Conservation (phyloP, 352 stramenopile genomes). For the Globisporangium acanthophoron region DNA sequence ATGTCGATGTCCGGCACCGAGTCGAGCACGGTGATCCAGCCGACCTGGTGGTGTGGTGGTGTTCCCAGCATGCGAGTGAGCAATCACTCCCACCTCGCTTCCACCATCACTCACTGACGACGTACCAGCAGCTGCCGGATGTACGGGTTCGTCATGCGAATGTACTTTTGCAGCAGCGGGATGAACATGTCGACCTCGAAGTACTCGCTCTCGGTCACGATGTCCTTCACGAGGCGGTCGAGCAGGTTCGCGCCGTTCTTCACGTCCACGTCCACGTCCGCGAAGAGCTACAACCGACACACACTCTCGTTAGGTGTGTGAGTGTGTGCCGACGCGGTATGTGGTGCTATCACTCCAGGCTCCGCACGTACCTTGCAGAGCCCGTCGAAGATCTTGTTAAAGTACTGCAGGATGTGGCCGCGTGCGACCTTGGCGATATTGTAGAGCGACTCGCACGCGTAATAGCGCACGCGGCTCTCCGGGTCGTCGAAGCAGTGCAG, state of each 20-base stretch:
- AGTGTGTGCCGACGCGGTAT: too few relatives aligned
- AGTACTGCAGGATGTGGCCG: constrained; percentile 94
- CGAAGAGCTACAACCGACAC: constrained; percentile 90
- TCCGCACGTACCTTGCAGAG: constrained; percentile 49
- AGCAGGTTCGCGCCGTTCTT: constrained; percentile 95
- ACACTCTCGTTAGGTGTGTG: not conserved
- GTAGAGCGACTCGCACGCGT: constrained; percentile 99
- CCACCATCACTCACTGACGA: not conserved
- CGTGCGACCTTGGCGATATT: constrained; percentile 99
- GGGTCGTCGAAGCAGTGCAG: constrained; percentile 99
- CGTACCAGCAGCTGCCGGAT: constrained; percentile 95
- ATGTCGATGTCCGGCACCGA: constrained; percentile 99
- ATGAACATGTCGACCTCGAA: constrained; percentile 99
- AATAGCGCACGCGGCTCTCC: constrained; percentile 97
- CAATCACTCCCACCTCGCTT: too few relatives aligned
- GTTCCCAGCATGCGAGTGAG: too few relatives aligned
- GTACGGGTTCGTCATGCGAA: constrained; percentile 98
- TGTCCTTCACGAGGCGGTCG: constrained; percentile 96
- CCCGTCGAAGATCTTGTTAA: constrained; percentile 99
- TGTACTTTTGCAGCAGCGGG: constrained; percentile 98
- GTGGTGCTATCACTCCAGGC: too few relatives aligned
- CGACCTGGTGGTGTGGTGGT: constrained; percentile 27
- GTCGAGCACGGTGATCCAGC: constrained; percentile 99
- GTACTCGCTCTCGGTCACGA: constrained; percentile 97
- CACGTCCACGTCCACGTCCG: constrained; percentile 99